Percentiles rank a stretch among this genome's conserved stretches.
These are phyloP conservation scores for Penicillium ucsense DNA, from an alignment of 495 filamentous ascomycete genomes.

Conservation along the genomic window DNA sequence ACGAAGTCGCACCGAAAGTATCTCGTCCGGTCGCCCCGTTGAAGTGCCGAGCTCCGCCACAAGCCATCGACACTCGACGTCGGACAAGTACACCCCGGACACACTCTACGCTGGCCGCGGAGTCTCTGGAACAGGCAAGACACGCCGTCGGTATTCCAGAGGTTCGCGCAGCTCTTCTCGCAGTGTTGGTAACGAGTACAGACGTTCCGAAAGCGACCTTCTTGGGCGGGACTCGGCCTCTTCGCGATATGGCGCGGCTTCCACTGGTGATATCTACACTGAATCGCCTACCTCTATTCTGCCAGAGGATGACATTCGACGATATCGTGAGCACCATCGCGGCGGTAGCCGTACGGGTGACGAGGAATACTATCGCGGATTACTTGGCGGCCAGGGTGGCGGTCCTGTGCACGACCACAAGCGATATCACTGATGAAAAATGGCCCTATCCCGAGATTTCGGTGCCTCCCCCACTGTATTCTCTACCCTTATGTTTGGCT, in stretches of 20 bases:
- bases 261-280: slow-evolving; percentile 22
- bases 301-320: slow-evolving; percentile 22
- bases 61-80: slow-evolving; percentile 2
- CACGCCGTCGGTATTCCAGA: slow-evolving; percentile 8
- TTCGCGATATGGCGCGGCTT: slow-evolving; percentile 13
- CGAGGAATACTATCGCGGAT: slow-evolving; percentile 34
- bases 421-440: slow-evolving; percentile 19
- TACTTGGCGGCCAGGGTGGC: slow-evolving; percentile 26
- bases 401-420: slow-evolving; percentile 24
- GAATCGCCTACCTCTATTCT: slow-evolving; percentile 12
- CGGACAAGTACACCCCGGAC: slow-evolving; percentile 17
- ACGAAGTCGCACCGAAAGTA: slow-evolving; percentile 21
- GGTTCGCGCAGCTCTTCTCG: slow-evolving; percentile 30
- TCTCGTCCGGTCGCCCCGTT: slow-evolving; percentile 17
- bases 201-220: slow-evolving; percentile 35
- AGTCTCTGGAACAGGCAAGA: slow-evolving; percentile 12
- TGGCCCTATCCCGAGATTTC: no score
- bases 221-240: slow-evolving; percentile 13
- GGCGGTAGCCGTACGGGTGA: slow-evolving; percentile 15
- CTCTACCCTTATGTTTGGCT: no score
- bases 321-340: slow-evolving; percentile 15
- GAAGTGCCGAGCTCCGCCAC: slow-evolving; percentile 10
- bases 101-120: slow-evolving; percentile 14
- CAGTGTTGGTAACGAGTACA: slow-evolving; percentile 22
- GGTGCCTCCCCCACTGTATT: no score